Evolutionary conservation across 2,329 filamentous ascomycete species (phyloP).

Genomic region (Fusarium aywerte): DNA sequence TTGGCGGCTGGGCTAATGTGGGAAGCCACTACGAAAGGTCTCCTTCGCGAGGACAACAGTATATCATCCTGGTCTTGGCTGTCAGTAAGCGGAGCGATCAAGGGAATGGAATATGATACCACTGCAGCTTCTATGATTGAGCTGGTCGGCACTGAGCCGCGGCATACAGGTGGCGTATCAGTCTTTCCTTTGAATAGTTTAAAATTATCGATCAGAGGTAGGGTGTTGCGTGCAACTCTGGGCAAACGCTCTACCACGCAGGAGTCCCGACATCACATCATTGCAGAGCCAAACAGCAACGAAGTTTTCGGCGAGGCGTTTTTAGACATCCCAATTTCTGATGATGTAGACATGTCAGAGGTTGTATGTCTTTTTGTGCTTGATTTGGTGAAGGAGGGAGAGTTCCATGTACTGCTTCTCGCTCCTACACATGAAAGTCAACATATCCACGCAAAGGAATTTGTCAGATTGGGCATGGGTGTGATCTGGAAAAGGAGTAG

Average conservation of each 20-base stretch:
- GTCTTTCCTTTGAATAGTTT: not conserved
- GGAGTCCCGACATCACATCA: not conserved
- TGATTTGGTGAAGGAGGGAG: accelerated
- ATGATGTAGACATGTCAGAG: accelerated
- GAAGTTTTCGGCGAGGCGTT: conserved; percentile 5
- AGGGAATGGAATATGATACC: not conserved
- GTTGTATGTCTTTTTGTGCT: not conserved
- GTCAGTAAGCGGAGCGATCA: not conserved
- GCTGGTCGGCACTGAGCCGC: not conserved
- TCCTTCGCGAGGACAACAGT: not conserved
- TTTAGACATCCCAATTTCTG: not conserved
- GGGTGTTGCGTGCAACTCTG: not conserved
- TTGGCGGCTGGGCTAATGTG: not conserved
- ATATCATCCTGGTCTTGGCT: conserved; percentile 9
- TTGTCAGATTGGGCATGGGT: not conserved
- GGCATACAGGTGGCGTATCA: not conserved
- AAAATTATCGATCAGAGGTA: not conserved
- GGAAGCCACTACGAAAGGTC: not conserved
- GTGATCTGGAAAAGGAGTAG: not conserved
- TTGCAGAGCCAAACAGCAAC: not conserved
- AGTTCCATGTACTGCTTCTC: not conserved
- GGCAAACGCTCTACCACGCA: not conserved
- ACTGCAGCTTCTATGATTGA: not conserved
- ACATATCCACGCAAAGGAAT: accelerated
- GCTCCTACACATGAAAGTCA: not conserved